Evolutionary conservation across 495 filamentous ascomycete species (phyloP), one percentile per base, ranked within the genome.

Genomic region (Neurospora africana): DNA sequence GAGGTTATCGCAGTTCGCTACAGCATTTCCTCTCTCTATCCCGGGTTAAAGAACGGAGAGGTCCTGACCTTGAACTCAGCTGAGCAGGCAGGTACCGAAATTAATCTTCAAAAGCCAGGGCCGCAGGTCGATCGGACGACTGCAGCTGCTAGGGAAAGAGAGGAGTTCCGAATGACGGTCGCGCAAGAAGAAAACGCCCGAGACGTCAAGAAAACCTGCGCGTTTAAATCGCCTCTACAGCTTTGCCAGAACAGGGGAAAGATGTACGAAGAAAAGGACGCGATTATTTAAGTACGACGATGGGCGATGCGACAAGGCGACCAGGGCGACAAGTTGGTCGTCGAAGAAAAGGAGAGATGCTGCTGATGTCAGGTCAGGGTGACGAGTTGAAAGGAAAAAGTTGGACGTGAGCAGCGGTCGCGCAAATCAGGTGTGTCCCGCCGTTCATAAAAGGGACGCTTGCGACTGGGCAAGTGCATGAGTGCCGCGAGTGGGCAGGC

Each of bases 401-500:
- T 74, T 73, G 75, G 72, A 35, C 43, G 58, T 69, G 53, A 9
- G 53, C 53, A 3, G 53, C 58, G 69, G 75, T 72, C 67, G 68
- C 69, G 74, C 70, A 76, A 74, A 72, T 71, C 96, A 91, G 90
- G 53, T 65, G 53, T 7, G 53, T 65, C 27, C 27, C 27, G 53
- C 53, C 30, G 53, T 65, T 65, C 53, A 65, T 65, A 65, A 65
- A 61, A 65, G 53, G 53, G 53, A 65, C 53, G 47, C 13, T 65
- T 65, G 53, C 53, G 23, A 65, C 53, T 65, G 53, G 53, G 53
- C 53, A 65, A 65, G 53, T 65, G 53, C 27, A 23, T 61, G 23
- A 65, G 7, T 65, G 53, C 53, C 47, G 47, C 47, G 5, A 65
- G 27, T 65, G 53, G 53, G 27, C 53, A 65, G 53, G 53, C 53